Evolutionary conservation across 164 flowering plant genomes (phyloP).

Genomic region (Nelumbo lutea): DNA sequence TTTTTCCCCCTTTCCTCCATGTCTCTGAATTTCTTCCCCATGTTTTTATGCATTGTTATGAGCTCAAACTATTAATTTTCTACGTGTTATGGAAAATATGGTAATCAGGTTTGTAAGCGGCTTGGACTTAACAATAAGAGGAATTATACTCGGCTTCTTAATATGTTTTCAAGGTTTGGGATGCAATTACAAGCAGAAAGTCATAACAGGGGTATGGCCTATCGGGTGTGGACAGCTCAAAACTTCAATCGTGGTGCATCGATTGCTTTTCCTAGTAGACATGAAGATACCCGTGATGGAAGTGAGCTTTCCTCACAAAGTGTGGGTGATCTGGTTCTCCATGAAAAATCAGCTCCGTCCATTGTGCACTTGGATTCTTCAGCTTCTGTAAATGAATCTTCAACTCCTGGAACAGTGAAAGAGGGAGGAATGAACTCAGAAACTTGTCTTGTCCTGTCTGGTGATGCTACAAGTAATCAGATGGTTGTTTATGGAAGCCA

Average conservation of each 20-base stretch:
- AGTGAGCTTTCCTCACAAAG: slow-evolving; percentile 8
- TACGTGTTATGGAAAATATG: slow-evolving; percentile 4
- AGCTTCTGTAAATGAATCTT: slow-evolving; percentile 18
- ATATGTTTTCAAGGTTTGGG: slow-evolving; percentile 60
- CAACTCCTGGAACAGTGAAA: slow-evolving; percentile 13
- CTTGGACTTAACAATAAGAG: slow-evolving; percentile 71
- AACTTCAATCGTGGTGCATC: slow-evolving; percentile 36
- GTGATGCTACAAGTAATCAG: slow-evolving; percentile 19
- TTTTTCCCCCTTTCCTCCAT: no score
- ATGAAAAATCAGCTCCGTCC: slow-evolving; percentile 20
- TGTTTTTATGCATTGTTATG: not conserved
- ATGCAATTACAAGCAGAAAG: slow-evolving; percentile 57
- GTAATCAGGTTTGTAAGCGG: slow-evolving; percentile 59
- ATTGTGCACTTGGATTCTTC: slow-evolving; percentile 21
- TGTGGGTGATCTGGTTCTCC: slow-evolving; percentile 16
- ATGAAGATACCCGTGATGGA: slow-evolving; percentile 19
- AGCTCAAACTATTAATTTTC: not conserved
- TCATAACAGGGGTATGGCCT: slow-evolving; percentile 42
- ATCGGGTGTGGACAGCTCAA: slow-evolving; percentile 71
- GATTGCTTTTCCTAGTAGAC: slow-evolving; percentile 18
- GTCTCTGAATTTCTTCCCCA: no score
- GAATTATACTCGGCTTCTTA: slow-evolving; percentile 43
- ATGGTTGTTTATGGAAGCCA: slow-evolving; percentile 16
- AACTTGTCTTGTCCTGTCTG: slow-evolving; percentile 10
- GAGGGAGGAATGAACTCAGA: slow-evolving; percentile 17